Evolutionary conservation across 179 eudicot species (phyloP), one percentile per base, ranked within the genome.

Genomic region (Dionaea muscipula): DNA sequence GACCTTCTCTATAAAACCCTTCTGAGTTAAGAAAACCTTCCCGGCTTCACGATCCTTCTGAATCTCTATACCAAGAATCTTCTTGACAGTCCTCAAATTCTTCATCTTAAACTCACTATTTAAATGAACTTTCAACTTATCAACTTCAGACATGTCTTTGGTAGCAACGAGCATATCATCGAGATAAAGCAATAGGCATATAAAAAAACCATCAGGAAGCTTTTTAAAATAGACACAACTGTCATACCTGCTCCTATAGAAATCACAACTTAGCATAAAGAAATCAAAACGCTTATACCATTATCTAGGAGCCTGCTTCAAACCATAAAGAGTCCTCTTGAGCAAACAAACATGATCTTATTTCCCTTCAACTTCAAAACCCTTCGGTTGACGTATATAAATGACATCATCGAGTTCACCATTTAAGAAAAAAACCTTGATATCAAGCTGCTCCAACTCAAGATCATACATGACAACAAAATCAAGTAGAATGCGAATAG

Each of bases 271-370:
- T 8, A 28, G 35, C 73, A 63, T 59, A 7, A 58, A 59, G 0
- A 26, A 6, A 35, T 61, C 47, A 60, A 55, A 18, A 19, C 16
- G 1, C 38, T 54, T 54, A 26, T 67, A 60, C 57, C 52, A 31
- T 36, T 60, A 21, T 16, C 51, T 38, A 2, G 35, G 40, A 19
- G 65, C 27, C 6, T 67, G 57, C 25, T 67, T 60, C 2, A 61
- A 13, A 7, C 57, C 57, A 44, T 61, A 47, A 2, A 67, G 47
- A 1, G 56, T 53, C 28, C 39, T 67, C 21, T 55, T 67, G 44
- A 67, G 22, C 33, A 7, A 3, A 47, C 60, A 67, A 7, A 48
- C 46, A 39, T n/a, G 20, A n/a, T 60, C 22, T 31, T 55, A 35
- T 37, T 63, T 55, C 0, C 55, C 54, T 13, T 4, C 15, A 36